A percentile compares a stretch with the other conserved stretches of the same genome.
phyloP scores from a whole-genome alignment of 495 filamentous ascomycete species.

The Elaphomyces granulatus region DNA sequence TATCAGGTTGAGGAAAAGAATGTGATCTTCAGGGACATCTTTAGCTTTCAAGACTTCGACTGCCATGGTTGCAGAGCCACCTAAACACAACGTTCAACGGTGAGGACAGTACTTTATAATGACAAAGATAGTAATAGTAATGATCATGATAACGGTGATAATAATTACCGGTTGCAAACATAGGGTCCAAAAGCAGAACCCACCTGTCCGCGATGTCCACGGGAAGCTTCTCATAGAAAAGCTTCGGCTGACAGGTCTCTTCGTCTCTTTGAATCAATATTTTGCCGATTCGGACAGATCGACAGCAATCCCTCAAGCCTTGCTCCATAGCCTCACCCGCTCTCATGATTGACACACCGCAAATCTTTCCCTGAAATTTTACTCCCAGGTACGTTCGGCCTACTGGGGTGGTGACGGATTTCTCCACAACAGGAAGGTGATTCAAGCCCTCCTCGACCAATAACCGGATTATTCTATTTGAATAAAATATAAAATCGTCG shows the following conservation, averaged over 20 bases:
- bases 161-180: slow-evolving; percentile 13
- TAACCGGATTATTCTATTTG: slow-evolving; percentile 92
- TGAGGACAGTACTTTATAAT: not conserved
- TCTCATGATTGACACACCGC: slow-evolving; percentile 13
- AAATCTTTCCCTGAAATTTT: slow-evolving; percentile 75
- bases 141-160: too few relatives aligned
- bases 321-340: slow-evolving; percentile 13
- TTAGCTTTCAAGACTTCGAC: slow-evolving; percentile 5
- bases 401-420: slow-evolving; percentile 79
- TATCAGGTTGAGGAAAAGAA: slow-evolving; percentile 12
- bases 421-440: slow-evolving; percentile 80
- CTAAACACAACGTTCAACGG: too few relatives aligned
- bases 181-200: slow-evolving; percentile 13
- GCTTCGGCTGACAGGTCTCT: slow-evolving; percentile 6
- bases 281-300: slow-evolving; percentile 8
- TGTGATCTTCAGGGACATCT: slow-evolving; percentile 9
- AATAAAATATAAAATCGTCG: slow-evolving; percentile 98
- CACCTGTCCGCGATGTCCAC: slow-evolving; percentile 5
- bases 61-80: slow-evolving; percentile 10
- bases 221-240: slow-evolving; percentile 13
- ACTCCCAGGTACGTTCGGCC: slow-evolving; percentile 81
- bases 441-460: slow-evolving; percentile 96
- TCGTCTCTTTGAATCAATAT: slow-evolving; percentile 15
- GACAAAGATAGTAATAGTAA: too few relatives aligned
- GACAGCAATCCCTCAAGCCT: slow-evolving; percentile 9